Evolutionary conservation across 371 early-diverging fungal genomes (phyloP), one percentile per base, ranked within the genome.

Genomic region (Blakeslea trispora): DNA sequence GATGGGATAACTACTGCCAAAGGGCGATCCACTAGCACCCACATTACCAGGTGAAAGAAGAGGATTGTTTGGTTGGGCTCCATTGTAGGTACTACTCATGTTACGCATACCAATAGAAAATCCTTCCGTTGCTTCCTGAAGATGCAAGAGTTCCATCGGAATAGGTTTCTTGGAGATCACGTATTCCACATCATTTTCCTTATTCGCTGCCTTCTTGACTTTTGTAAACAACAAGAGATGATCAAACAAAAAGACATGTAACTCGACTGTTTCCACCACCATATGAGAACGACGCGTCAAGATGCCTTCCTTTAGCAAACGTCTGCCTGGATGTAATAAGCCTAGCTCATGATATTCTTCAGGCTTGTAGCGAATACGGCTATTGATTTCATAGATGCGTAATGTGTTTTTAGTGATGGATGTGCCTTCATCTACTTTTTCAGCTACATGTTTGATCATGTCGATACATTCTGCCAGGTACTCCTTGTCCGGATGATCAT

Each of bases 221-320:
- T 88, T 88, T 37, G 93, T 86, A 75, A 96, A 73, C 7, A 97
- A 66, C 17, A 96, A 71, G 43, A 82, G 62, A 71, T 97, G 93
- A 65, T 97, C 97, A 53, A 96, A 91, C 39, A 96, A 66, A 64
- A 93, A 91, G 15, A 94, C 84, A 28, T 77, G 75, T 5, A 94
- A 48, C 23, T 91, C 90, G 0, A 83, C 65, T 6, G 77, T 74
- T 31, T 91, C 91, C 0, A 87, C 82, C 21, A 83, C 87, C 55
- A 77, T 86, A 46, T 85, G 76, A 5, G 87, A 71, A 50, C 84
- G 84, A 22, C 88, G 74, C 31, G 83, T 85, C 53, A 96, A 68
- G 15, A 74, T 66, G 19, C 96, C 95, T 57, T 94, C 93, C 53
- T 88, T 82, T 17, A 93, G 69, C 8, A 94, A 53, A 39, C 77